These are phyloP conservation scores for Globisporangium nagaii DNA, from an alignment of 352 stramenopile genomes.

Conservation along the genomic window DNA sequence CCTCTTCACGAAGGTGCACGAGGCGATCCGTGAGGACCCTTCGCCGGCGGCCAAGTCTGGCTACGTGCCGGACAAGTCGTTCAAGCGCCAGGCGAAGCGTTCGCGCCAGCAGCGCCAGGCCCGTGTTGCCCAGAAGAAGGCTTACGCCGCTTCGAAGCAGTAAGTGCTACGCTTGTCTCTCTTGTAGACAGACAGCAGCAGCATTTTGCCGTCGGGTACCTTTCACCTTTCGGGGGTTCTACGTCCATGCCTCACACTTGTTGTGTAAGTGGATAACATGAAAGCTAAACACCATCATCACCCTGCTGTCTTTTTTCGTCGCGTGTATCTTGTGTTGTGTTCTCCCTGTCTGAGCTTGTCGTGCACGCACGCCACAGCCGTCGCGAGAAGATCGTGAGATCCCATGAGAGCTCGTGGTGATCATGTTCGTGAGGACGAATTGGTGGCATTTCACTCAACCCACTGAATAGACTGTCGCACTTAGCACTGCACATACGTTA, in stretches of 20 bases:
- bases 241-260: not conserved
- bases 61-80: slow-evolving; percentile 91
- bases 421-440: too few relatives aligned
- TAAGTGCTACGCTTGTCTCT: slow-evolving; percentile 15
- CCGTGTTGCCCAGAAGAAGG: slow-evolving; percentile 96
- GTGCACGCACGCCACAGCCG: not conserved
- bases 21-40: slow-evolving; percentile 97
- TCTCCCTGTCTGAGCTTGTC: not conserved
- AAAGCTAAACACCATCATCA: slow-evolving; percentile 21
- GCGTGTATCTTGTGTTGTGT: too few relatives aligned
- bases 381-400: not conserved
- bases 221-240: slow-evolving; percentile 1
- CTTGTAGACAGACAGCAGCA: too few relatives aligned
- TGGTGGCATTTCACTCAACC: too few relatives aligned
- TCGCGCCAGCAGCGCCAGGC: slow-evolving; percentile 94
- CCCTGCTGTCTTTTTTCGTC: not conserved
- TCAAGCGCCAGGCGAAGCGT: slow-evolving; percentile 92
- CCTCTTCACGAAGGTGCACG: slow-evolving; percentile 93
- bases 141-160: slow-evolving; percentile 65
- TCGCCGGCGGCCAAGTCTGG: slow-evolving; percentile 90
- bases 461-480: too few relatives aligned
- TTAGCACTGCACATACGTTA: too few relatives aligned
- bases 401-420: too few relatives aligned
- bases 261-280: slow-evolving; percentile 3
- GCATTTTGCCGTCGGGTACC: not conserved